Base-by-base conservation (phyloP, 1,284 basidiomycete species). In the Schizophyllum amplum region DNA sequence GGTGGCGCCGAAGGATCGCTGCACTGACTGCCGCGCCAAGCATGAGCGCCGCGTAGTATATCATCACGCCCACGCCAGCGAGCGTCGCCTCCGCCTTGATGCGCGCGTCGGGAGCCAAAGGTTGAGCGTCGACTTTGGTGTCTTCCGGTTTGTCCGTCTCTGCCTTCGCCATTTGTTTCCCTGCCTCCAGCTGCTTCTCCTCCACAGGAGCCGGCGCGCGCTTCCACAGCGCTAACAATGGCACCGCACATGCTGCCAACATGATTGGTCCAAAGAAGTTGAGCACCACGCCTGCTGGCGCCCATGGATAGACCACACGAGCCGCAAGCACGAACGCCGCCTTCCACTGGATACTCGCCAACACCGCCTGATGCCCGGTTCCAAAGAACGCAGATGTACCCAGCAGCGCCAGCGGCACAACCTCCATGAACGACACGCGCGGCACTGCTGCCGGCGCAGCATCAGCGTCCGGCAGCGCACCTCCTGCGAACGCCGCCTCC, bases 341-440 rank as follows among this genome's bases (percentile, higher is more conserved):
- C 68, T 98, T 96, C 97, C 97, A 99, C 66, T 99, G 95, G 56
- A 99, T 86, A 6, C 91, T 87, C 0, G 92, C 81, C 48, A 99
- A 79, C 0, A 89, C 89, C 0, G 94, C 81, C 71, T 98, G 94
- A 67, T 99, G 96, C 1, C 96, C 96, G 0, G 95, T 97, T 0
- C 82, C 75, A 69, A 91, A 93, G 79, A 96, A 98, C 6, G 81
- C 71, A 56, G 91, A 77, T 51, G 88, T 68, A 0, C 83, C 86
- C n/a, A 94, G 77, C 5, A 96, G 77, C 1, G 87, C 86, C 20
- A 96, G 68, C 0, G 87, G 85, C 1, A 84, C 75, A 25, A 89
- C 71, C 60, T 94, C 90, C 1, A 78, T 72, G 69, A 95, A 91
- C 6, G 69, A 68, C 4, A 87, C 73, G 15, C 76, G 69, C 7